These are phyloP conservation scores for Jimgerdemannia flammicorona DNA, from an alignment of 192 early-diverging fungal genomes.

Conservation along the genomic window DNA sequence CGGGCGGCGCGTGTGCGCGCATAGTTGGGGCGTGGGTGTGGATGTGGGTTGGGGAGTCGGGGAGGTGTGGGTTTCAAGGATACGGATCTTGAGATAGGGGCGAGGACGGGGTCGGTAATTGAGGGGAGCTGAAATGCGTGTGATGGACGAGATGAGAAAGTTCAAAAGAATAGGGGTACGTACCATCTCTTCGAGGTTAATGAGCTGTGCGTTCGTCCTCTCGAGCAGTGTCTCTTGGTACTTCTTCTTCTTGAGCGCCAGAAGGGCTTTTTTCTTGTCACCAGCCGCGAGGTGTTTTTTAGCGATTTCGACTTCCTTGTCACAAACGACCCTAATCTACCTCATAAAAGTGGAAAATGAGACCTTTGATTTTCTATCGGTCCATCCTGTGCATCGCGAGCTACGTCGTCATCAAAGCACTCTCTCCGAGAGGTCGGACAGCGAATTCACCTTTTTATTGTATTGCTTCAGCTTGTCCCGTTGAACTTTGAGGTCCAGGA, in stretches of 20 bases:
- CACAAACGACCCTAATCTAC: slow-evolving; percentile 75
- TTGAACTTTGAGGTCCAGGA: slow-evolving; percentile 94
- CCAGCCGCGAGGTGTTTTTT: slow-evolving; percentile 68
- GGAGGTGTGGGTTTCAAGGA: not conserved
- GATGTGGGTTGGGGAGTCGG: not conserved
- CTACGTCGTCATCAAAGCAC: not conserved
- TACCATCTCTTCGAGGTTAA: slow-evolving; percentile 88
- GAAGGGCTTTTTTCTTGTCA: slow-evolving; percentile 77
- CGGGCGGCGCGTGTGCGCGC: too few relatives aligned
- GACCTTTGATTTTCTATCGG: not conserved
- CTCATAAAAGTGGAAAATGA: not conserved
- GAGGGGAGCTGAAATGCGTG: too few relatives aligned
- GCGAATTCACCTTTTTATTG: slow-evolving; percentile 69
- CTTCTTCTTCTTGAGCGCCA: slow-evolving; percentile 95
- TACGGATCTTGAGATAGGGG: not conserved
- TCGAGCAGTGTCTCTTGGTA: slow-evolving; percentile 87
- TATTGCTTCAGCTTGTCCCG: slow-evolving; percentile 92
- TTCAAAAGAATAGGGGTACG: not conserved
- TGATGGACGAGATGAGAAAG: not conserved
- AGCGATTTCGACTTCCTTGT: slow-evolving; percentile 77
- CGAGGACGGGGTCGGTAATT: not conserved
- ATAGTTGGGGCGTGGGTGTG: too few relatives aligned
- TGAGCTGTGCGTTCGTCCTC: slow-evolving; percentile 83
- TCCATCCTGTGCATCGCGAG: not conserved
- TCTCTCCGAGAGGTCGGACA: not conserved